Base-by-base conservation (phyloP, 23 red algal genomes). In the Cyanidium caldarium region DNA sequence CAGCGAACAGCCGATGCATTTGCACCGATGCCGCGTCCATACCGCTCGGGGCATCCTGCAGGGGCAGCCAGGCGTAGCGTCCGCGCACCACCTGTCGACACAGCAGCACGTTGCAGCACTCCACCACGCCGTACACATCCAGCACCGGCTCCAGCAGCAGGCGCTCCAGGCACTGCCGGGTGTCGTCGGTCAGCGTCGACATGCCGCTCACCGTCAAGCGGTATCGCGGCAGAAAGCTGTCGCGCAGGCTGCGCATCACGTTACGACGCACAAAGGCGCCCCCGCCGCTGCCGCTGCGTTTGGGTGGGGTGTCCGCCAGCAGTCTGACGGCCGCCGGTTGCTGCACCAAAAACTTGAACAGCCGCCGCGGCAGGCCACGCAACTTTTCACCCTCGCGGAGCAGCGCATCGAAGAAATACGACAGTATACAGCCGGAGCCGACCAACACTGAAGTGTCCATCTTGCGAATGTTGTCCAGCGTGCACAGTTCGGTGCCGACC, bases 161-260 rank as follows among this genome's bases (percentile, higher is more conserved):
- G 3, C 51, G 51, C 23, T 61, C 51, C 13, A 61, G 51, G 31
- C 51, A 61, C 7, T 28, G 10, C 31, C 51, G 51, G 7, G 51
- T 61, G 23, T 61, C 51, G 7, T 61, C 51, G 51, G 51, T 28
- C 7, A 61, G 51, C 31, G n/a, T 16, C 23, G 51, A 61, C n/a
- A 61, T 61, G 51, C 51, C 51, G 23, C 51, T 61, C 10, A 61
- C 51, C 10, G 51, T 61, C 51, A 61, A 25, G 23, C 51, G 51
- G 31, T 61, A 61, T 5, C 21, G 51, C 10, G 51, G 51, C 10
- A 61, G 10, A 28, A 61, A 61, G 23, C 19, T 10, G 51, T 61
- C 51, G 51, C 51, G 51, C 7, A 61, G 7, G 23, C 23, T 61
- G 10, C 51, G 51, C 51, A 61, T 61, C 51, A 61, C 51, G 10